phyloP scores from a whole-genome alignment of 495 filamentous ascomycete genomes.

The Lepraria neglecta region DNA sequence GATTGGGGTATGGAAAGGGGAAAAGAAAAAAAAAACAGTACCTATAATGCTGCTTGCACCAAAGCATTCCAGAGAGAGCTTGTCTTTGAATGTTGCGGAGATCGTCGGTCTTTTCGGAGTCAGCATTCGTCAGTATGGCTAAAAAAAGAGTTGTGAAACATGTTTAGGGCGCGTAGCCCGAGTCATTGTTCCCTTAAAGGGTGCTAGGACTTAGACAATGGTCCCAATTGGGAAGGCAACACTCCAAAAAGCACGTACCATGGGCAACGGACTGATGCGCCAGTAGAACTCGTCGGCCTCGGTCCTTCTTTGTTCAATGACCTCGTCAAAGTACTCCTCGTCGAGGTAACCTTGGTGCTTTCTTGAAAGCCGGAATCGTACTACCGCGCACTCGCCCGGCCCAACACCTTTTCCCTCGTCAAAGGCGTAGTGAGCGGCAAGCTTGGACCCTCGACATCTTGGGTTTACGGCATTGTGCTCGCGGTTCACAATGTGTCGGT shows the following conservation, averaged over 20 bases:
- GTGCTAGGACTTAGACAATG: no score
- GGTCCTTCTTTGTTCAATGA: slow-evolving; percentile 73
- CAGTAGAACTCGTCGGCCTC: slow-evolving; percentile 97
- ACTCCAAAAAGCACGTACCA: slow-evolving; percentile 30
- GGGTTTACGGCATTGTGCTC: slow-evolving; percentile 81
- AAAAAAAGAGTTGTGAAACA: no score
- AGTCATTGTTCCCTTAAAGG: no score
- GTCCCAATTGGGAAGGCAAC: no score
- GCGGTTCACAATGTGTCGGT: slow-evolving; percentile 74
- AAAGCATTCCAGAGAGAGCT: slow-evolving; percentile 93
- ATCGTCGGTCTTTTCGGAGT: slow-evolving; percentile 55
- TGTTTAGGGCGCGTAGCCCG: no score
- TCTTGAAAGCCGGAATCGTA: slow-evolving; percentile 80
- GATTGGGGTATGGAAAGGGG: no score
- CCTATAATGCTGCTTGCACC: slow-evolving; percentile 94
- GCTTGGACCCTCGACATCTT: slow-evolving; percentile 72
- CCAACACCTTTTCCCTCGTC: slow-evolving; percentile 79
- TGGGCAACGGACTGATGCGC: slow-evolving; percentile 84
- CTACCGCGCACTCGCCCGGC: slow-evolving; percentile 88
- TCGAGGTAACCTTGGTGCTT: slow-evolving; percentile 71
- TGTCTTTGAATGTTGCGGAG: slow-evolving; percentile 92
- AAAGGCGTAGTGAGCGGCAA: slow-evolving; percentile 86
- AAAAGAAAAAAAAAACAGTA: no score
- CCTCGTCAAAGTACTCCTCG: slow-evolving; percentile 86
- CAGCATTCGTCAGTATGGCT: no score